phyloP scores from a whole-genome alignment of 441 rosid genomes.

The Eugenia klotzschiana region DNA sequence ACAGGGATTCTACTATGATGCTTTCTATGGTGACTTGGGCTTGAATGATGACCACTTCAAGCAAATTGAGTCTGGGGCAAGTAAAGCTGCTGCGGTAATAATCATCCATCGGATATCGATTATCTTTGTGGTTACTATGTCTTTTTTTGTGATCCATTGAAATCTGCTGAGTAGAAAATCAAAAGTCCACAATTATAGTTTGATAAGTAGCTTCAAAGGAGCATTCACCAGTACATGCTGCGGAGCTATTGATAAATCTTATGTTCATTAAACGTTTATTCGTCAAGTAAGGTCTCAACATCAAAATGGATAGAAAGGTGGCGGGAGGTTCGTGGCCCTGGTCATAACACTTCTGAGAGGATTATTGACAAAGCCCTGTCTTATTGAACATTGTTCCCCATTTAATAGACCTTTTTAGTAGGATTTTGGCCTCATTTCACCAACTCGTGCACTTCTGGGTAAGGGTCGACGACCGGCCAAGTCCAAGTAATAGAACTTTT shows the following conservation, averaged over 20 bases:
- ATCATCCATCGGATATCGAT: background rate
- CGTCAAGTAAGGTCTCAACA: background rate
- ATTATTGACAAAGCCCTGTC: too few relatives aligned
- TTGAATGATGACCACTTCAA: conserved; percentile 78
- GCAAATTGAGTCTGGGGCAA: conserved; percentile 50
- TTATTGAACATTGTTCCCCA: background rate
- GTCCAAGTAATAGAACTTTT: background rate
- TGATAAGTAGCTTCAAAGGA: background rate
- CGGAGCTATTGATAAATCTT: background rate
- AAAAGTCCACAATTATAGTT: background rate
- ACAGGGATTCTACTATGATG: conserved; percentile 98
- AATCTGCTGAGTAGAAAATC: background rate
- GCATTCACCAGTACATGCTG: background rate
- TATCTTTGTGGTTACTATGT: background rate
- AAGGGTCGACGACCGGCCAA: background rate
- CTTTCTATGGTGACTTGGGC: conserved; percentile 73
- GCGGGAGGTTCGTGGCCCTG: background rate
- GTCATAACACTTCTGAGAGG: background rate
- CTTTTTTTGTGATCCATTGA: background rate
- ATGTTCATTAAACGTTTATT: background rate
- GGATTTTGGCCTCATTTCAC: background rate
- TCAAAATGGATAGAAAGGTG: background rate
- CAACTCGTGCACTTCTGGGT: background rate
- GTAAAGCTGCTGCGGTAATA: conserved; percentile 64
- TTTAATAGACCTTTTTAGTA: background rate